Base-by-base conservation (phyloP, 192 early-diverging fungal species). In the Coemansia sp. region DNA sequence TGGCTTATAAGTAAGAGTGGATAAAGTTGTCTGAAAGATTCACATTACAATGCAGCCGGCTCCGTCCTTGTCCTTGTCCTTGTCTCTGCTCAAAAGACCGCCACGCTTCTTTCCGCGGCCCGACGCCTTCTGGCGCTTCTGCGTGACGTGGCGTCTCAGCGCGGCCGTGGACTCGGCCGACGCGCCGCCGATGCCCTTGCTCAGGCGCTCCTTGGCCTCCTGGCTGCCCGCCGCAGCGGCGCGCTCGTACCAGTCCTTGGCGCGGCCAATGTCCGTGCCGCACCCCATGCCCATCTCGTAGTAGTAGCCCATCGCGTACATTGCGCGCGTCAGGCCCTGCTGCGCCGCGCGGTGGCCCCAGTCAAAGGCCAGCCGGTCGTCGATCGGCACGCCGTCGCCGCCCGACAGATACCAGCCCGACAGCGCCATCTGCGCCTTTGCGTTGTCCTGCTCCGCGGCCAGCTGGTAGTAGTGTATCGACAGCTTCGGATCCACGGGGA, bases 261-360 rank as follows among this genome's bases (percentile, higher is more conserved):
- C 87, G 40, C 75, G 82, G 16, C 69, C 61, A 44, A 69, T 35
- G 79, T 91, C 74, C 5, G 45, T 58, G 22, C 69, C 74, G 42
- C 79, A 71, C 29, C 88, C 86, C 60, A 94, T 83, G 32, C 92
- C 92, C 55, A 83, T 81, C 60, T 94, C 91, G 63, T 87, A 81
- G 77, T 91, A 94, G 72, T 94, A 95, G 38, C 95, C 95, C 82
- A 98, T 83, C 6, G 90, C 91, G 61, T 86, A 94, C 82, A 95
- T 86, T 5, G 95, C 95, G 50, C 87, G 83, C 11, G 88, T 84
- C 21, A 90, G 64, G 6, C 87, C 87, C 65, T 86, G 84, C 33
- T 87, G 84, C 40, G 95, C 94, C 4, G 94, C 90, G n/a, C 82
- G 81, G 32, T 77, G 78, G 51, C 89, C 91, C 86, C 93, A 93